A percentile compares a stretch with the other conserved stretches of the same genome.
Evolutionary conservation across 2,329 filamentous ascomycete genomes (phyloP).

Genomic region (Trichoderma citrinoviride): DNA sequence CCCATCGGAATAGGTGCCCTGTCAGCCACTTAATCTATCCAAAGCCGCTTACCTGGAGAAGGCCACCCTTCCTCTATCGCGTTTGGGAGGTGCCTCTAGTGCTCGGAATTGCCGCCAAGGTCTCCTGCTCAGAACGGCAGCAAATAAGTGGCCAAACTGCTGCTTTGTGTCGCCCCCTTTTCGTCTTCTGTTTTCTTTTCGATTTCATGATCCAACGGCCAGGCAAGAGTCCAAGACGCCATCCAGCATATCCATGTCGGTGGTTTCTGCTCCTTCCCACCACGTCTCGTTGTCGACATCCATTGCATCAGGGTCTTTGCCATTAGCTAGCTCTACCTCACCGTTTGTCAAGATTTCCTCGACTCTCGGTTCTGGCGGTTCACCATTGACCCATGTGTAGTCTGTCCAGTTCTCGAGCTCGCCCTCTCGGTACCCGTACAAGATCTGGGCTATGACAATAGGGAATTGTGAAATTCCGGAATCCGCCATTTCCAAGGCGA

Average conservation of each 20-base stretch:
- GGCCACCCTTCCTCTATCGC: background rate
- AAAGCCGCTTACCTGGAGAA: conserved; percentile 9
- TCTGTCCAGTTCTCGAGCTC: conserved; percentile 67
- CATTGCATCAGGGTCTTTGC: conserved; percentile 52
- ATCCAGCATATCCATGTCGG: conserved; percentile 54
- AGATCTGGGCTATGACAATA: conserved; percentile 66
- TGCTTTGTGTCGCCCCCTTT: background rate
- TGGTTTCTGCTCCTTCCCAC: conserved; percentile 59
- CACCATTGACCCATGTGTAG: conserved; percentile 52
- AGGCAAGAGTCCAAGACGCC: conserved; percentile 56
- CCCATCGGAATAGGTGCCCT: background rate
- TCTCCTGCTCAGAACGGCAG: background rate
- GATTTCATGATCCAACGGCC: conserved; percentile 41
- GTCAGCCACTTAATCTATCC: conserved; percentile 21
- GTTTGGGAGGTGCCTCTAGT: background rate
- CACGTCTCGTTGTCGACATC: conserved; percentile 56
- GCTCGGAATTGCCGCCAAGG: conserved; percentile 7
- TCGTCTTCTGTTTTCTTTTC: background rate
- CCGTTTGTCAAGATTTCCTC: conserved; percentile 38
- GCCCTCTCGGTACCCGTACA: conserved; percentile 70
- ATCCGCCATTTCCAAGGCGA: conserved; percentile 74
- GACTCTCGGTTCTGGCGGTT: conserved; percentile 29
- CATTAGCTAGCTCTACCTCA: conserved; percentile 46
- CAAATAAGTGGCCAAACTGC: background rate
- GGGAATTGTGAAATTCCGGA: conserved; percentile 75